Evolutionary conservation across 805 yeast genomes (phyloP).

Genomic region (Candida coleopterorum): DNA sequence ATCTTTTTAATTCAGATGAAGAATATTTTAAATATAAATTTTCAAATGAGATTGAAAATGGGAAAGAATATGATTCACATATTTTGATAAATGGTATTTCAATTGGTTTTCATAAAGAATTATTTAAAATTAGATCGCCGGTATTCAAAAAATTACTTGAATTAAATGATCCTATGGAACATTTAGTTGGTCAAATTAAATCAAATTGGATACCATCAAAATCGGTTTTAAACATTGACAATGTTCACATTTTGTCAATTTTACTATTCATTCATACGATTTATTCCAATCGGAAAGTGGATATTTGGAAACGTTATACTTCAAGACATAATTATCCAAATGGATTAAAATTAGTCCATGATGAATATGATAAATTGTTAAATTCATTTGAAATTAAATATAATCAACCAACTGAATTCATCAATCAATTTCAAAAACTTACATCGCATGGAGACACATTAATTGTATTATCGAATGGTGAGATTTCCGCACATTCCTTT

Average conservation of each 20-base stretch:
- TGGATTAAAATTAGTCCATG: constrained; percentile 23
- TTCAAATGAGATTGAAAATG: constrained; percentile 13
- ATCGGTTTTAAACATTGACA: constrained; percentile 16
- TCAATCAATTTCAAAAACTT: constrained; percentile 3
- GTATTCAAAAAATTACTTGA: constrained; percentile 20
- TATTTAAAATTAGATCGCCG: constrained; percentile 28
- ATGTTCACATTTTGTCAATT: constrained; percentile 32
- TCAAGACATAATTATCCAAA: constrained; percentile 22
- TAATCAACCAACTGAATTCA: constrained; percentile 1
- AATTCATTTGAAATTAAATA: constrained; percentile 7
- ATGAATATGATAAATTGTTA: constrained; percentile 22
- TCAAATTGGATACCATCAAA: constrained; percentile 17
- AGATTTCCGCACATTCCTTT: constrained; percentile 43
- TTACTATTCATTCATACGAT: constrained; percentile 39
- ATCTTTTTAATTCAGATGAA: constrained; percentile 11
- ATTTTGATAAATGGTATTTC: constrained; percentile 22
- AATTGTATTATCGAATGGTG: constrained; percentile 45
- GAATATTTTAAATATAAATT: constrained; percentile 15
- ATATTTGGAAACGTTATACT: constrained; percentile 43
- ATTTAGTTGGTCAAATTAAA: constrained; percentile 19
- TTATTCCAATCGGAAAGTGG: constrained; percentile 44
- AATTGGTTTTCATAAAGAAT: constrained; percentile 32
- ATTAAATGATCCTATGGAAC: constrained; percentile 16
- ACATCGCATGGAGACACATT: constrained; percentile 35
- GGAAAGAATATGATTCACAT: constrained; percentile 33